phyloP scores from a whole-genome alignment of 2,329 filamentous ascomycete genomes.

The Orbilia brochopaga region DNA sequence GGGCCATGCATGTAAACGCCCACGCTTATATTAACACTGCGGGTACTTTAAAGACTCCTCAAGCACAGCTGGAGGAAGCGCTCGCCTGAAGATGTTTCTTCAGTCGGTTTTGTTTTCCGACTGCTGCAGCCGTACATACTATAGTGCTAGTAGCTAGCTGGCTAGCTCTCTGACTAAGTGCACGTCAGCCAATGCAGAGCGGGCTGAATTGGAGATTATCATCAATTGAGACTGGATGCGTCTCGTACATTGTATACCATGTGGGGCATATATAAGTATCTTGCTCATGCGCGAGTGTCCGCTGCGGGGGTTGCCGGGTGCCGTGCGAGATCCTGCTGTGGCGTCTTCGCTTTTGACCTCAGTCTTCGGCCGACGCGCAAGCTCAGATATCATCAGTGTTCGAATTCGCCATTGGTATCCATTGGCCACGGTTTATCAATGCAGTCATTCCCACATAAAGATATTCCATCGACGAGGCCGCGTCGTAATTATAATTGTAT shows the following conservation, averaged over 20 bases:
- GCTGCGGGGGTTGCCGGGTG: background rate
- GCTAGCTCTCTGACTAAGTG: background rate
- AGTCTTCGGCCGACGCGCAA: background rate
- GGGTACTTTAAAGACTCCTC: background rate
- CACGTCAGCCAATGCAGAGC: background rate
- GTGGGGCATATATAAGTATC: no score
- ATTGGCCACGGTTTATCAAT: no score
- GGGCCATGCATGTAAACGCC: background rate
- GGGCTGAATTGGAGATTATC: background rate
- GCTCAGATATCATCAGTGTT: no score
- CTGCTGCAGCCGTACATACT: background rate
- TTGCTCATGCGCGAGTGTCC: background rate
- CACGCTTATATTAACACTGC: background rate
- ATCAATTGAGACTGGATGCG: no score
- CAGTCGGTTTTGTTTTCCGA: no score
- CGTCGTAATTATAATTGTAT: no score
- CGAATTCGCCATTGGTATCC: no score
- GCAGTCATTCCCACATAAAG: no score
- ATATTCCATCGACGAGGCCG: no score
- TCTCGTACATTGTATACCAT: no score
- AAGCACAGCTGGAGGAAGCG: conserved; percentile 1
- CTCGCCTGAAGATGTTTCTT: background rate
- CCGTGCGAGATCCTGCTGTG: conserved; percentile 3
- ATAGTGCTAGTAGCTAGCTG: no score
- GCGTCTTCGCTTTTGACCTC: background rate